Base-by-base conservation (phyloP, 2,329 filamentous ascomycete genomes). In the Penicillium psychrosexuale region DNA sequence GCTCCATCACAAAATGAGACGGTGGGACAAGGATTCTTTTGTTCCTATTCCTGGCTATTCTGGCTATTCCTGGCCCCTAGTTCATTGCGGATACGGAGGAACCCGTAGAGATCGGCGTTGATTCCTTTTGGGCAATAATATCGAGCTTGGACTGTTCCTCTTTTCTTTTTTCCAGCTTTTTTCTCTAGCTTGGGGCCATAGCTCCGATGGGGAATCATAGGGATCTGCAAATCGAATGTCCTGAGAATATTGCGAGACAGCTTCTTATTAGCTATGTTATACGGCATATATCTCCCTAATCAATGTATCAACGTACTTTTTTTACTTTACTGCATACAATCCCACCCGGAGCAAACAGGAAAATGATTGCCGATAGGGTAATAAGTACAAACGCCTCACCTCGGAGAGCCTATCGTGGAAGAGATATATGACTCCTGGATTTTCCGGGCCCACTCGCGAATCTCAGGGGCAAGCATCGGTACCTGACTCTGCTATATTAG, bases 191-290 rank as follows among this genome's bases (percentile, higher is more conserved):
- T n/a, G 19, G 22, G 50, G 27, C 15, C 33, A 39, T 47, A 24
- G 50, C 17, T 47, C 15, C 30, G 22, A 24, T 28, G 28, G 30
- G 3, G 12, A 33, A 42, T 36, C 28, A 42, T 48, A 24, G n/a
- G 19, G 44, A 53, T 53, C 51, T 48, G 30, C 51, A 47, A 33
- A 39, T 47, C 33, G 36, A 9, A 17, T 40, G 31, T n/a, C n/a
- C n/a, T 19, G 8, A 27, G 12, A 22, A 27, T 19, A n/a, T 30
- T 24, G 13, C 13, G 7, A 51, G 31, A 44, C n/a, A 42, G 15
- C 24, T n/a, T 44, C 9, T 12, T n/a, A 44, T 15, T 3, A n/a
- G 27, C 12, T 22, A 22, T 22, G 19, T 3, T 22, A 22, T 22
- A 22, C 19, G n/a, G n/a, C n/a, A 1, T 22, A 44, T 28, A 27